Percentiles rank a stretch among this genome's conserved stretches.
These are phyloP conservation scores for Przewalskia tangutica DNA, from an alignment of 257 asterid genomes.

Conservation along the genomic window DNA sequence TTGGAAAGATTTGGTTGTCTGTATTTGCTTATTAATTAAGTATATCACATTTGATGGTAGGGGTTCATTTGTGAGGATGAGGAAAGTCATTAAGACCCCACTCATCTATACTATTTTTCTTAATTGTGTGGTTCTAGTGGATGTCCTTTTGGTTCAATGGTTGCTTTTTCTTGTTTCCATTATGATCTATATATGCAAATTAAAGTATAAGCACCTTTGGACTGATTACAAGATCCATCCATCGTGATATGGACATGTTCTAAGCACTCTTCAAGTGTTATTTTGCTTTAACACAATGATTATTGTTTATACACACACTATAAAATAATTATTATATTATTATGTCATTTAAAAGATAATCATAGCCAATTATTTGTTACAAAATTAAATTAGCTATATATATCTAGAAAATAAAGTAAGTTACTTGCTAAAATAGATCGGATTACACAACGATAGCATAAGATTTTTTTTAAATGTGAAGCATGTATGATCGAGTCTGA, in stretches of 20 bases:
- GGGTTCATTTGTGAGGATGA: conserved; percentile 57
- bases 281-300: not conserved
- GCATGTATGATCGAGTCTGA: too few species aligned
- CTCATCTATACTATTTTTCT: conserved; percentile 9
- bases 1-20: conserved; percentile 19
- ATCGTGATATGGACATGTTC: not conserved
- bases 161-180: not conserved
- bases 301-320: too few species aligned
- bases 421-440: too few species aligned
- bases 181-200: not conserved
- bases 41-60: conserved; percentile 44
- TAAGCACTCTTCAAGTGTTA: not conserved
- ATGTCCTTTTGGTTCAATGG: conserved; percentile 4
- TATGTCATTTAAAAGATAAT: too few species aligned
- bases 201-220: not conserved
- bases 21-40: conserved; percentile 2
- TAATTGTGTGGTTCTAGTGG: conserved; percentile 14
- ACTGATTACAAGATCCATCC: not conserved
- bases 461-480: too few species aligned
- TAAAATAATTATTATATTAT: too few species aligned
- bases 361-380: too few species aligned
- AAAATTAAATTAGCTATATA: too few species aligned
- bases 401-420: too few species aligned
- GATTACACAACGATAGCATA: too few species aligned
- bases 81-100: conserved; percentile 32